These are phyloP conservation scores for Leucaena leucocephala DNA, from an alignment of 306 rosid species.

Conservation along the genomic window DNA sequence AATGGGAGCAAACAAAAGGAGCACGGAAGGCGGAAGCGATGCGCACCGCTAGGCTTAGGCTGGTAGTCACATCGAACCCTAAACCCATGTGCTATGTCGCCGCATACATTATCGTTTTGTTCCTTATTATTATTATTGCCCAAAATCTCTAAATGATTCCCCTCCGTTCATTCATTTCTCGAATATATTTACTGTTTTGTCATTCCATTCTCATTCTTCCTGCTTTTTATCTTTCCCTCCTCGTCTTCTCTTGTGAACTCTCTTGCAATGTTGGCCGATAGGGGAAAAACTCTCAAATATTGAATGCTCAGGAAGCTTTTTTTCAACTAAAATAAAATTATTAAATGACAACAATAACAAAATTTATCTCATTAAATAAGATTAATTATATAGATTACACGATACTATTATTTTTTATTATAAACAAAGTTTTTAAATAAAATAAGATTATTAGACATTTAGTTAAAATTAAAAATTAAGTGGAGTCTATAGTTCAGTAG, in stretches of 20 bases:
- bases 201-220: not conserved
- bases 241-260: not conserved
- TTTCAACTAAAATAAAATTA: no score
- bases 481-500: no score
- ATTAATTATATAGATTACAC: no score
- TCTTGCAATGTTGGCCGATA: not conserved
- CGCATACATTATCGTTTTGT: not conserved
- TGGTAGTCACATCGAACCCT: conserved; percentile 27
- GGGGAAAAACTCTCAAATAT: not conserved
- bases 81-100: conserved; percentile 30
- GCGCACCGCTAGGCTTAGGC: not conserved
- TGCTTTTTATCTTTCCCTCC: not conserved
- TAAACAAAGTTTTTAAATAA: no score
- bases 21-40: conserved; percentile 15
- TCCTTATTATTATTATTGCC: not conserved
- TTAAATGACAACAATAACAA: no score
- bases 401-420: no score
- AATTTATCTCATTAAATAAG: no score
- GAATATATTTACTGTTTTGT: not conserved
- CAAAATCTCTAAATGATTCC: not conserved
- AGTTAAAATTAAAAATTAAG: no score
- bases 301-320: no score
- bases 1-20: no score
- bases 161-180: not conserved
- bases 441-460: no score